Conservation (phyloP, 2,329 filamentous ascomycete species). For the Fusarium sp. region DNA sequence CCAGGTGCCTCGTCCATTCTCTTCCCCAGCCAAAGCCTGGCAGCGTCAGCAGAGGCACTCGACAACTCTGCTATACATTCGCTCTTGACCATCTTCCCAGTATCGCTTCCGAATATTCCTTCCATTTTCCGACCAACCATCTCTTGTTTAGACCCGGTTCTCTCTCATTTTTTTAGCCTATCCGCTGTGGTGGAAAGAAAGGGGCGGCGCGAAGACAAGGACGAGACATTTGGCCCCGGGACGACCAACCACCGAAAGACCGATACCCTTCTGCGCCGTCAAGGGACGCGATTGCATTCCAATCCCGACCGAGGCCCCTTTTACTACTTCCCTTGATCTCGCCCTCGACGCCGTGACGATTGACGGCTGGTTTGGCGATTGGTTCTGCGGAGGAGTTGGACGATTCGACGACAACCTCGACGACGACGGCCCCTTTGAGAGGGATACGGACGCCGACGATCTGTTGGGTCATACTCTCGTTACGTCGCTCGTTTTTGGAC, state of each 20-base stretch:
- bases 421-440: conserved; percentile 5
- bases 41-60: conserved; percentile 26
- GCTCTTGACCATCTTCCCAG: conserved; percentile 24
- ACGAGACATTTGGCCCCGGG: conserved; percentile 33
- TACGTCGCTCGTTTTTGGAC: conserved; percentile 4
- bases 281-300: conserved; percentile 35
- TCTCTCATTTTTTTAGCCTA: conserved; percentile 7
- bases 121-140: background rate
- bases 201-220: conserved; percentile 22
- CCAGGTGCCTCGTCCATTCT: conserved; percentile 8
- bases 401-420: conserved; percentile 16
- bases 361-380: conserved; percentile 14
- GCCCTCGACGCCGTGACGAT: conserved; percentile 18
- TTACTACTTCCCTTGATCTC: background rate
- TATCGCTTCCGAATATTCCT: background rate
- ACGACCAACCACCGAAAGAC: conserved; percentile 4
- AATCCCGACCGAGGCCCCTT: conserved; percentile 12
- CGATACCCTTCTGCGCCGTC: conserved; percentile 15
- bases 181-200: conserved; percentile 30
- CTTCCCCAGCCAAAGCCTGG: conserved; percentile 16
- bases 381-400: conserved; percentile 8
- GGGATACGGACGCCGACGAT: conserved; percentile 2
- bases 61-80: conserved; percentile 25
- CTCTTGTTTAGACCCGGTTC: background rate
- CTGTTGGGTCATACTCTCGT: conserved; percentile 1